A percentile compares a stretch with the other conserved stretches of the same genome.
Conservation (phyloP, 1,284 basidiomycete genomes). For the Coniophora puteana region DNA sequence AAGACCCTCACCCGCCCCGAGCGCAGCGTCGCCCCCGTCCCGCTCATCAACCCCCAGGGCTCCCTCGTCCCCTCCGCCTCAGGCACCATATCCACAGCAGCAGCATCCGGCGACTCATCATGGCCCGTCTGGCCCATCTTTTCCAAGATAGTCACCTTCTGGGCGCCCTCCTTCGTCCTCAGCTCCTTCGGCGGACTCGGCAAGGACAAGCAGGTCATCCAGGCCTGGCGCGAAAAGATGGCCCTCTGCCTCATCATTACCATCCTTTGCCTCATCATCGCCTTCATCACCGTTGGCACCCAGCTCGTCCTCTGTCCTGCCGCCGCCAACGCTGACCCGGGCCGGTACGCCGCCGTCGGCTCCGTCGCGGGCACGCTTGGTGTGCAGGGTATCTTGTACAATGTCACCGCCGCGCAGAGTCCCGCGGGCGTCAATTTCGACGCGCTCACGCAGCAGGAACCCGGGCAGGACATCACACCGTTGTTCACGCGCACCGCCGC, state of each 20-base stretch:
- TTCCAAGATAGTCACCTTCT: slow-evolving; percentile 81
- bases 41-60: slow-evolving; percentile 81
- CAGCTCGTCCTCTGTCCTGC: slow-evolving; percentile 90
- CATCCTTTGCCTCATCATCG: slow-evolving; percentile 77
- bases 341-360: slow-evolving; percentile 67
- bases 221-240: slow-evolving; percentile 99
- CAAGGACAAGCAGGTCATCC: slow-evolving; percentile 72
- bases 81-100: slow-evolving; percentile 24
- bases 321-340: slow-evolving; percentile 51
- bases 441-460: slow-evolving; percentile 50
- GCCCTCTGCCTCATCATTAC: slow-evolving; percentile 86
- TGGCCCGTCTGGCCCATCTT: slow-evolving; percentile 76
- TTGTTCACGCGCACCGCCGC: slow-evolving; percentile 70
- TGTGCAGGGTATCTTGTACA: slow-evolving; percentile 76
- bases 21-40: slow-evolving; percentile 88
- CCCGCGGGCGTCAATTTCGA: slow-evolving; percentile 55
- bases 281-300: slow-evolving; percentile 93
- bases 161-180: slow-evolving; percentile 84
- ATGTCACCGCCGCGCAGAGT: slow-evolving; percentile 58
- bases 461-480: slow-evolving; percentile 88
- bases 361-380: slow-evolving; percentile 64
- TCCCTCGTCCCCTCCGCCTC: slow-evolving; percentile 36
- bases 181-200: slow-evolving; percentile 74
- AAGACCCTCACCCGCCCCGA: slow-evolving; percentile 97
- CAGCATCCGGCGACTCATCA: too few relatives aligned